Conservation (phyloP, 1,139 yeast genomes). For the Suhomyces ambrosiae region DNA sequence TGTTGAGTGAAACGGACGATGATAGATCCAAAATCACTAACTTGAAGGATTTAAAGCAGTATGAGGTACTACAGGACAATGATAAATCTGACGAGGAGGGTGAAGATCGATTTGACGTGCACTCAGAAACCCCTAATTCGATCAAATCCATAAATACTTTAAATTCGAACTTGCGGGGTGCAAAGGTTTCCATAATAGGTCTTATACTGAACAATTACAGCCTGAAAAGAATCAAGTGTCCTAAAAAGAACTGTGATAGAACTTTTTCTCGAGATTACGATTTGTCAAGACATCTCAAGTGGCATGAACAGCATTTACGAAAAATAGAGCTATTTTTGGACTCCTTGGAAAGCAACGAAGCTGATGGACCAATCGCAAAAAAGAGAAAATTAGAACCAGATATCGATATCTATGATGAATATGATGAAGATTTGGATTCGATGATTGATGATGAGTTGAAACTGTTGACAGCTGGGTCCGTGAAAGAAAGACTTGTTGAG, state of each 20-base stretch:
- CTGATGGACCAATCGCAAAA: constrained; percentile 3
- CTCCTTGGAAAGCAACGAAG: constrained; percentile 24
- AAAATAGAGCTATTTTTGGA: constrained; percentile 37
- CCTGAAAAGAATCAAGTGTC: constrained; percentile 43
- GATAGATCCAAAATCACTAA: constrained; percentile 1
- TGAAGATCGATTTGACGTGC: constrained; percentile 8
- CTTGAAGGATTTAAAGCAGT: constrained; percentile 10
- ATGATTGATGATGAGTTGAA: constrained; percentile 36
- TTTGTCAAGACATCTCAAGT: constrained; percentile 51
- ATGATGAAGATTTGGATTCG: constrained; percentile 26
- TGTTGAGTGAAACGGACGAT: constrained; percentile 22
- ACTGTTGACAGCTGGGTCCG: constrained; percentile 23
- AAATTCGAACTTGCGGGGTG: constrained; percentile 20
- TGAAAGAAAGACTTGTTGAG: constrained; percentile 4
- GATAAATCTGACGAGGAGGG: constrained; percentile 16
- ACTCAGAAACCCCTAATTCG: constrained; percentile 23
- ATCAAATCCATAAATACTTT: constrained; percentile 26
- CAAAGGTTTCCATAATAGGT: constrained; percentile 33
- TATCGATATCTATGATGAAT: constrained; percentile 5
- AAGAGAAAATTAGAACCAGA: constrained; percentile 5
- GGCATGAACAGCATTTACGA: constrained; percentile 51
- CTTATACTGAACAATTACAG: constrained; percentile 40
- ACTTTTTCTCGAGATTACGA: constrained; percentile 51
- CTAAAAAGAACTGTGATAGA: constrained; percentile 49
- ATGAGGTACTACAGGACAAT: constrained; percentile 5